Evolutionary conservation across 345 rosid species (phyloP), one percentile per base, ranked within the genome.

Genomic region (Citrus sp.): DNA sequence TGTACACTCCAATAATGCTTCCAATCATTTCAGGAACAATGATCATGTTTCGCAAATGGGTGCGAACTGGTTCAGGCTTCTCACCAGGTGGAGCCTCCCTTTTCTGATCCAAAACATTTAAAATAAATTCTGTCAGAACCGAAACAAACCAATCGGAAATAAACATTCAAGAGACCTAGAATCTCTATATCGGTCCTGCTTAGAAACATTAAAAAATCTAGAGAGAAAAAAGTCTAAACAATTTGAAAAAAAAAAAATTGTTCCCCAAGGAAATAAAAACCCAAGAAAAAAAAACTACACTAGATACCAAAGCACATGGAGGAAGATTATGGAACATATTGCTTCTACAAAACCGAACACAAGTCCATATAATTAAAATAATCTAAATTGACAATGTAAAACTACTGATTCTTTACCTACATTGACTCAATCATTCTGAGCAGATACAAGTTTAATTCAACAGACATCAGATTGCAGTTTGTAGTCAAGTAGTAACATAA

Each of bases 1-100:
- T 95, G 94, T 95, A 94, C 19, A 93, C 97, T 1, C 98, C 98
- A 42, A 93, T 87, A 40, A 93, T 81, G 87, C 98, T 95, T 62
- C 98, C 98, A 7, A 95, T 95, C 98, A 95, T 95, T 83, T 95
- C 98, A 12, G 98, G 98, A 2, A 95, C 98, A 37, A 95, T 93
- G 86, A 95, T 84, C 98, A 95, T 95, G 77, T 95, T 95, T 2
- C 97, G 88, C 56, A 95, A 69, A 81, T 93, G 98, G 68, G 98
- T 95, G 27, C 98, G 84, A 22, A 95, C 98, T 58, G 98, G 91
- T 59, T 95, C 98, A 10, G 98, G 98, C 85, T 95, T 95, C 90
- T 95, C 97, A 78, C 98, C 98, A 32, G 94, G 87, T 60, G 95
- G 95, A 28, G 98, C 98, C 72, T 95, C 97, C 86, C 92, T 87